Conservation (phyloP, 495 filamentous ascomycete species). For the Aspergillus steynii region DNA sequence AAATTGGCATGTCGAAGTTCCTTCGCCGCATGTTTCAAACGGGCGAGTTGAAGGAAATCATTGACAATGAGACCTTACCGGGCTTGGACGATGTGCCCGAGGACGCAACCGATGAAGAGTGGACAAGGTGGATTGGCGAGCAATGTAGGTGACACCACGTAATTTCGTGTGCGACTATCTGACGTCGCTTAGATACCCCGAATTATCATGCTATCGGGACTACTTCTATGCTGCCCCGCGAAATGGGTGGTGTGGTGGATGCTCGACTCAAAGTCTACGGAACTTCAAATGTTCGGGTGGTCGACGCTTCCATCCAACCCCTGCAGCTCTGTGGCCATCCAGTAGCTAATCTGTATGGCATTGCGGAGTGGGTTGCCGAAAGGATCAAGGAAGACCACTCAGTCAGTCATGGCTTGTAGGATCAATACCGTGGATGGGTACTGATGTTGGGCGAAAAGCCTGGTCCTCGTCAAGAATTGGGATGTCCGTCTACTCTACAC, state of each 20-base stretch:
- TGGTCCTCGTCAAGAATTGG: too few species aligned
- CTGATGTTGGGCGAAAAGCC: too few species aligned
- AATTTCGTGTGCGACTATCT: not conserved
- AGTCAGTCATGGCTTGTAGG: not conserved
- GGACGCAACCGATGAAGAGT: conserved; percentile 17
- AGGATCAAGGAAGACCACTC: conserved; percentile 28
- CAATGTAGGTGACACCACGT: conserved; percentile 17
- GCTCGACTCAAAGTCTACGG: conserved; percentile 49
- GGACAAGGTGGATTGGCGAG: conserved; percentile 22
- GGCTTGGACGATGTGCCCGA: conserved; percentile 19
- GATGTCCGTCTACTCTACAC: too few species aligned
- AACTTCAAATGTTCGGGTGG: conserved; percentile 45
- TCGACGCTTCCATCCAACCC: conserved; percentile 60
- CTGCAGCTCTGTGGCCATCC: conserved; percentile 55
- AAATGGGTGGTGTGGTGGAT: conserved; percentile 52
- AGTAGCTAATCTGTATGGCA: conserved; percentile 54
- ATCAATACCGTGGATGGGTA: not conserved
- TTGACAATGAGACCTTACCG: conserved; percentile 21
- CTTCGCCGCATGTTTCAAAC: conserved; percentile 24
- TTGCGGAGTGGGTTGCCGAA: conserved; percentile 58
- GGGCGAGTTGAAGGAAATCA: conserved; percentile 16
- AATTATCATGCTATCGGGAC: conserved; percentile 49
- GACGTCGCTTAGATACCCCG: conserved; percentile 28
- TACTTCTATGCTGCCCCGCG: conserved; percentile 55
- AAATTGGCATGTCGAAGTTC: conserved; percentile 25